Percentiles rank a stretch among this genome's conserved stretches.
Conservation (phyloP, 192 early-diverging fungal species). For the Podila horticola region DNA sequence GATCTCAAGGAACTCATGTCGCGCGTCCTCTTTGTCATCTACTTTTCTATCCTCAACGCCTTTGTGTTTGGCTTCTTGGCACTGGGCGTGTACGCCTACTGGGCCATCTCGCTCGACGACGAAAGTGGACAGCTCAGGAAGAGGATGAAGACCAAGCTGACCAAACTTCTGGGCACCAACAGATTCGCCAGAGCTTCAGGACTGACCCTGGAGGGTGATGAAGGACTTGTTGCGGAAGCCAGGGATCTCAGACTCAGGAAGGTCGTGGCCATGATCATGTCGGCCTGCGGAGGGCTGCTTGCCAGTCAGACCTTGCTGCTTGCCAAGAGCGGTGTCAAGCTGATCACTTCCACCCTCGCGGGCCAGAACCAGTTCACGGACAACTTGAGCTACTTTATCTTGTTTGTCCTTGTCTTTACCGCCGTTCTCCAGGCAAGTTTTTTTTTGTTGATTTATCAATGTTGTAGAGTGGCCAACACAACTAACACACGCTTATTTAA, state of each 20-base stretch:
- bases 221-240: conserved; percentile 21
- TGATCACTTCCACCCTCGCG: conserved; percentile 36
- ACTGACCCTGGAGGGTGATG: conserved; percentile 40
- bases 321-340: conserved; percentile 62
- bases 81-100: conserved; percentile 58
- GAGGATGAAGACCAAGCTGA: conserved; percentile 27
- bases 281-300: conserved; percentile 62
- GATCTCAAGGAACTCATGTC: conserved; percentile 59
- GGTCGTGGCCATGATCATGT: conserved; percentile 65
- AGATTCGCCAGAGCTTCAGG: conserved; percentile 41
- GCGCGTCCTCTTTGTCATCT: conserved; percentile 59
- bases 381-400: conserved; percentile 61
- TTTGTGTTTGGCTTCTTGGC: conserved; percentile 50
- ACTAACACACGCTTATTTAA: too few species aligned
- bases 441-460: too few species aligned
- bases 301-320: conserved; percentile 67
- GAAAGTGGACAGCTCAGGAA: conserved; percentile 38
- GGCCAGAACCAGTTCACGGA: conserved; percentile 66
- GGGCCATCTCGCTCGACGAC: conserved; percentile 50
- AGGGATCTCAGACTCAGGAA: conserved; percentile 53
- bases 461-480: too few species aligned
- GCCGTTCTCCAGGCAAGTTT: conserved; percentile 62
- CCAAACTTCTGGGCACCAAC: conserved; percentile 30
- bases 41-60: conserved; percentile 61
- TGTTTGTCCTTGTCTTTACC: conserved; percentile 59